phyloP scores from a whole-genome alignment of 345 rosid species.

The Salix brachista region DNA sequence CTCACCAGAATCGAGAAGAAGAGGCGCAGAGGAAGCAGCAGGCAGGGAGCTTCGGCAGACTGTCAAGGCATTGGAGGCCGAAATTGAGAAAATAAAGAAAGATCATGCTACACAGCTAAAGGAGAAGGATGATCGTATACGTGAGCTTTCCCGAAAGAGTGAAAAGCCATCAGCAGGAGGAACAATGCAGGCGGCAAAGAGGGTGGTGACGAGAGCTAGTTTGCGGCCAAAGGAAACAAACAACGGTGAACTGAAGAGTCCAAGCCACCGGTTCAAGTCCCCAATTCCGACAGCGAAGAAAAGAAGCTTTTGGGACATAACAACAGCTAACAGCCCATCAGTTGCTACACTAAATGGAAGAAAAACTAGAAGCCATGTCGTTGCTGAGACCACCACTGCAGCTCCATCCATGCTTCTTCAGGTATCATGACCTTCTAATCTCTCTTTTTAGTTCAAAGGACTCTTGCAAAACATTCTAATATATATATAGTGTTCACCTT shows the following conservation, averaged over 20 bases:
- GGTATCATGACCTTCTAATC: slow-evolving; percentile 30
- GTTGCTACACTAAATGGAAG: slow-evolving; percentile 48
- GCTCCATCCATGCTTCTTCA: slow-evolving; percentile 91
- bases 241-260: slow-evolving; percentile 61
- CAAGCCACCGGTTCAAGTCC: slow-evolving; percentile 70
- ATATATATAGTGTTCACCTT: too few species aligned
- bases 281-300: slow-evolving; percentile 71
- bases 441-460: background rate
- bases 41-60: slow-evolving; percentile 53
- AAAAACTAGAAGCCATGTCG: slow-evolving; percentile 70
- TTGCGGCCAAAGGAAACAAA: slow-evolving; percentile 54
- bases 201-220: slow-evolving; percentile 55
- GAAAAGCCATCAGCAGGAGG: slow-evolving; percentile 38
- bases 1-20: slow-evolving; percentile 64
- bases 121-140: slow-evolving; percentile 66
- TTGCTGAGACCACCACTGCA: slow-evolving; percentile 39
- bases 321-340: slow-evolving; percentile 69
- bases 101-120: slow-evolving; percentile 62
- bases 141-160: slow-evolving; percentile 46
- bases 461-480: too few species aligned
- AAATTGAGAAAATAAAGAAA: slow-evolving; percentile 75
- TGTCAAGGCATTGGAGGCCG: slow-evolving; percentile 65
- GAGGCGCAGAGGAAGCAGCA: slow-evolving; percentile 41
- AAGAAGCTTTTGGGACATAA: slow-evolving; percentile 90
- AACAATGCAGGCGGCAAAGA: slow-evolving; percentile 36